Conservation (phyloP, 2,329 filamentous ascomycete species). For the Sporothrix brunneoviolacea region DNA sequence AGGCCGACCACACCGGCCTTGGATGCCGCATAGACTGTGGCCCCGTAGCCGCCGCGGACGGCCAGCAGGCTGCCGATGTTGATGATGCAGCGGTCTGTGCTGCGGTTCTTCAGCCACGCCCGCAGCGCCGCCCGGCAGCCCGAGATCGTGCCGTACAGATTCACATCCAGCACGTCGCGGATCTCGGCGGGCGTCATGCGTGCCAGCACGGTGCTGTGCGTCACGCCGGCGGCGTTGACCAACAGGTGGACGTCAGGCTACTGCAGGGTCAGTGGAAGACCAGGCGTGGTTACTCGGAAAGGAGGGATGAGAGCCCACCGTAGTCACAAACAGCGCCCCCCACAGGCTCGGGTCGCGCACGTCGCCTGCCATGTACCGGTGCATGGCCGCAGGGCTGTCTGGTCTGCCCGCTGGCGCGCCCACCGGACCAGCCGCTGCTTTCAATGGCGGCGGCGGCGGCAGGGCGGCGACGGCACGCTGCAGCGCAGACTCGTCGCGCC, state of each 20-base stretch:
- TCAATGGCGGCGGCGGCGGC: constrained; percentile 22
- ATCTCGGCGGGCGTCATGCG: constrained; percentile 45
- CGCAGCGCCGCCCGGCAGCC: constrained; percentile 46
- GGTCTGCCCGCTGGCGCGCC: too few relatives aligned
- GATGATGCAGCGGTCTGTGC: constrained; percentile 55
- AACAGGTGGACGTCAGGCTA: constrained; percentile 43
- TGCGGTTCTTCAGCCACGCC: constrained; percentile 10
- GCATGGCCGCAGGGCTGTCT: background rate
- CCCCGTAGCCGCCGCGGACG: constrained; percentile 58
- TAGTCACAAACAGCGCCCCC: constrained; percentile 10
- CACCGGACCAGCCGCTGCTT: background rate
- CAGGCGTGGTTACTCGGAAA: too few relatives aligned
- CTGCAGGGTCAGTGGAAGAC: background rate
- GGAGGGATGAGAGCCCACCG: background rate
- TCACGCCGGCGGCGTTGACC: constrained; percentile 73
- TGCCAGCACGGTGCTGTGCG: constrained; percentile 58
- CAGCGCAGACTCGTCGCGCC: constrained; percentile 45
- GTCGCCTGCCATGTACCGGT: constrained; percentile 19
- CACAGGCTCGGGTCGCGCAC: constrained; percentile 19
- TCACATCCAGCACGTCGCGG: constrained; percentile 57
- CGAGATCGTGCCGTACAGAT: constrained; percentile 60
- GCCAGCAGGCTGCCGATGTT: constrained; percentile 76
- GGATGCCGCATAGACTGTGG: constrained; percentile 67
- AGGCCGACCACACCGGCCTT: constrained; percentile 74
- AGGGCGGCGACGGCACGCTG: constrained; percentile 27